These are phyloP conservation scores for Atkinsonella hypoxylon DNA, from an alignment of 2,329 filamentous ascomycete genomes.

Conservation along the genomic window DNA sequence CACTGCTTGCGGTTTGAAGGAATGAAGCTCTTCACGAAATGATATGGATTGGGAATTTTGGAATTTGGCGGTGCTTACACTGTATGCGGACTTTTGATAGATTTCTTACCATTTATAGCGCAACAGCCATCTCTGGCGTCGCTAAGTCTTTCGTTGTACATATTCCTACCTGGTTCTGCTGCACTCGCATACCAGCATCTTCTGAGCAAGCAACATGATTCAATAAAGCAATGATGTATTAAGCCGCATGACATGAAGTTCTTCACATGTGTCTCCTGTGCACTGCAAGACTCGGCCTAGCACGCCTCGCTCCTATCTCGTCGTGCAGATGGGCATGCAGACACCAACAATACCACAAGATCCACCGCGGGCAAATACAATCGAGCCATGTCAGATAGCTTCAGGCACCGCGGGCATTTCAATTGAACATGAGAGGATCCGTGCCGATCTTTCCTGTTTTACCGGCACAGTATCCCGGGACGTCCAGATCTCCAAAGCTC, in stretches of 20 bases:
- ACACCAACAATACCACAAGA: too few relatives aligned
- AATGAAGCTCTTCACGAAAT: background rate
- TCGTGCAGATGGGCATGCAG: too few relatives aligned
- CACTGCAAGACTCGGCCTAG: background rate
- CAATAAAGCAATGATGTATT: background rate
- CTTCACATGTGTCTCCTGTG: too few relatives aligned
- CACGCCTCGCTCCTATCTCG: too few relatives aligned
- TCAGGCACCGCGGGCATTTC: too few relatives aligned
- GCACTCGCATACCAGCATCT: background rate
- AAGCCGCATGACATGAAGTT: background rate
- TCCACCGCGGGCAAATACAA: too few relatives aligned
- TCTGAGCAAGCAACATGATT: background rate
- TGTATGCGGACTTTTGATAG: background rate
- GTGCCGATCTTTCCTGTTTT: too few relatives aligned
- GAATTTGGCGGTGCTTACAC: background rate
- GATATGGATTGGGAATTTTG: background rate
- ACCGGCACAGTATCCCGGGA: too few relatives aligned
- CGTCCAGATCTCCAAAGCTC: too few relatives aligned
- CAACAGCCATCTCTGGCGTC: background rate
- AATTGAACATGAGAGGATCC: too few relatives aligned
- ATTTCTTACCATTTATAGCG: slow-evolving; percentile 1
- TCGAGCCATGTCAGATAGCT: too few relatives aligned
- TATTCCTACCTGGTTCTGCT: slow-evolving; percentile 2
- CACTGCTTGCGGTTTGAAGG: slow-evolving; percentile 1
- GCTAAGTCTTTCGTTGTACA: slow-evolving; percentile 1